Evolutionary conservation across 2,329 filamentous ascomycete species (phyloP), one percentile per base, ranked within the genome.

Genomic region (Juglanconis oblonga): DNA sequence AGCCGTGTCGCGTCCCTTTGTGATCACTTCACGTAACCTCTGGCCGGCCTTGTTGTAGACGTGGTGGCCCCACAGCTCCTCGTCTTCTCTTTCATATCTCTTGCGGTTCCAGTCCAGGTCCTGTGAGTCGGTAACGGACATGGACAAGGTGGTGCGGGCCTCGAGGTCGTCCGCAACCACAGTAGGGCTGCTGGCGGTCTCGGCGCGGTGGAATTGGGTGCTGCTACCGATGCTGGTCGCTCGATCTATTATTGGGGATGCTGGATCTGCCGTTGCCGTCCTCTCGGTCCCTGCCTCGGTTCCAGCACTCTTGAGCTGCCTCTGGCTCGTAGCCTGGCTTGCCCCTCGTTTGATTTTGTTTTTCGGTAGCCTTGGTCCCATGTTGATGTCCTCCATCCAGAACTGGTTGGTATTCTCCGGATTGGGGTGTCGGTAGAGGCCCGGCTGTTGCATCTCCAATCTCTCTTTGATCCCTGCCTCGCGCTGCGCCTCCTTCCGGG

Each of bases 321-420:
- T 80, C 65, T 87, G 81, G 67, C 83, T 86, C 53, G 76, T 77
- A 69, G 79, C 86, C 75, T 81, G 86, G 74, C 74, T 57, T 65
- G 70, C 76, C 60, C 82, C 75, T 72, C 87, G 82, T 68, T 48
- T 48, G 17, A 48, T 24, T 48, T 48, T 48, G 24, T 13, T 48
- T 11, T 87, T 87, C 36, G 87, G 87, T 40, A 90, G 82, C 3
- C 85, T 86, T 2, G 93, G 93, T 0, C 93, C 93, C 75, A 93
- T 82, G 64, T 80, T 81, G 65, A 97, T 96, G 74, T 97, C 93
- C 70, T 95, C 90, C 36, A 83, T 79, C 93, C 93, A 97, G 75
- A 91, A 91, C 11, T 89, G 88, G 69, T 97, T 97, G 33, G 92
- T 96, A 69, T 87, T 88, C 68, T 92, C 95, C 1, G 92, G 90